Conservation (phyloP, 208 protist genomes). For the Vickermania spadyakhi region DNA sequence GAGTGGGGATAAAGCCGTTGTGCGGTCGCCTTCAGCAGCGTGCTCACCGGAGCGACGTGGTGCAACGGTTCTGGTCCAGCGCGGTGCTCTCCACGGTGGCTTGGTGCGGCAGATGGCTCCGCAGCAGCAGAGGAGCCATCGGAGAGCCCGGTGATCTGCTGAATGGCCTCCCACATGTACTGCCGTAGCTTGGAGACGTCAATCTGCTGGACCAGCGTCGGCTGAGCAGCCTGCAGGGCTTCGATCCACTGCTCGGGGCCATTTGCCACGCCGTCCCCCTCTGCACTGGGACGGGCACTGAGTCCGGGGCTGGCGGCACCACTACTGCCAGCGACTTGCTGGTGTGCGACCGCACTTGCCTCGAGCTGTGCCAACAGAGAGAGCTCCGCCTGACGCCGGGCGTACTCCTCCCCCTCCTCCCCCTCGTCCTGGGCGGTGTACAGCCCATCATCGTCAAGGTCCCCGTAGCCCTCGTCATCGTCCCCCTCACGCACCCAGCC, state of each 20-base stretch:
- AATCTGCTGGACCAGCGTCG: slow-evolving; percentile 67
- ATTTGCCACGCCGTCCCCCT: neutral
- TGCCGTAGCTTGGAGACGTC: slow-evolving; percentile 73
- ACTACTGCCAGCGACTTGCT: slow-evolving; percentile 1
- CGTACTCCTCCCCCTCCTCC: slow-evolving; percentile 12
- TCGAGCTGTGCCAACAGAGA: slow-evolving; percentile 40
- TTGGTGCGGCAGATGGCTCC: neutral
- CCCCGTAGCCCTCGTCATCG: slow-evolving; percentile 22
- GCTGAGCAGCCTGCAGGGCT: slow-evolving; percentile 52
- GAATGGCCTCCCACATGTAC: slow-evolving; percentile 69
- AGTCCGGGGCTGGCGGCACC: neutral
- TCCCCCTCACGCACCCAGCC: slow-evolving; percentile 42
- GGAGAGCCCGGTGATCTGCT: slow-evolving; percentile 15
- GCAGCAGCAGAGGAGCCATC: neutral
- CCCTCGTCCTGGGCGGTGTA: slow-evolving; percentile 18
- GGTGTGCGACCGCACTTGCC: slow-evolving; percentile 8
- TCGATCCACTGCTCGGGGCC: slow-evolving; percentile 28
- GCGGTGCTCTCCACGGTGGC: neutral
- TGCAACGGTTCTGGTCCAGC: neutral
- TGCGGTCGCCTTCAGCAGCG: neutral
- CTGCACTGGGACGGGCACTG: slow-evolving; percentile 6
- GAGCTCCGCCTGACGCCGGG: slow-evolving; percentile 18
- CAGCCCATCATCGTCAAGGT: slow-evolving; percentile 23
- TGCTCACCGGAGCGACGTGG: neutral
- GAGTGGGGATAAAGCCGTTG: neutral